Evolutionary conservation across 1,284 basidiomycete genomes (phyloP).

Genomic region (Xanthoconium separans): DNA sequence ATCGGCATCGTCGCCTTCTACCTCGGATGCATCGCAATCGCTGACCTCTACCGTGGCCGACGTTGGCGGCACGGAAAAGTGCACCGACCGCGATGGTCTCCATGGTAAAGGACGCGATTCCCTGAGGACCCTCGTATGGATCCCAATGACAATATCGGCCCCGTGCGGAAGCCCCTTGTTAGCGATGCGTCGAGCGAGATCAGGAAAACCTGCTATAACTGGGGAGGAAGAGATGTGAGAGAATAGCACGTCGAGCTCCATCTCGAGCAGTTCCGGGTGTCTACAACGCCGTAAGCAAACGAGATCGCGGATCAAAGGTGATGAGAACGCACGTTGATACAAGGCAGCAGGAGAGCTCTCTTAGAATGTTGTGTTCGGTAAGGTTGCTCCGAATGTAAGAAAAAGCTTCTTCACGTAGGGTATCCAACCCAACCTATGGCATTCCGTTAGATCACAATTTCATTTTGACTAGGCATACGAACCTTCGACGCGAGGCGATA

Average conservation of each 20-base stretch:
- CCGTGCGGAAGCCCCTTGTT: conserved; percentile 23
- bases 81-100: background rate
- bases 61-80: background rate
- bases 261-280: conserved; percentile 22
- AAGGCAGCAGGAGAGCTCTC: conserved; percentile 22
- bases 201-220: conserved; percentile 14
- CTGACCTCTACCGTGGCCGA: background rate
- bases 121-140: conserved; percentile 23
- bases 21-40: background rate
- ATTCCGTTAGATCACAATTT: background rate
- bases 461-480: background rate
- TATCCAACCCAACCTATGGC: conserved; percentile 19
- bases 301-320: background rate
- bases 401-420: conserved; percentile 24
- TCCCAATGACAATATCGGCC: conserved; percentile 19
- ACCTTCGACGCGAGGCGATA: conserved; percentile 31
- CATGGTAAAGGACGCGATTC: conserved; percentile 1
- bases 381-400: conserved; percentile 16
- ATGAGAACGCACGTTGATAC: conserved; percentile 4
- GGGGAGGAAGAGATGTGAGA: conserved; percentile 16
- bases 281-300: background rate
- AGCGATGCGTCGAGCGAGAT: conserved; percentile 19
- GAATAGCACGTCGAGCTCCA: conserved; percentile 28
- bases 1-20: background rate
- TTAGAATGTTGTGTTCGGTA: conserved; percentile 25